Evolutionary conservation across 768 basidiomycete genomes (phyloP).

Genomic region (Mycena belliarum): DNA sequence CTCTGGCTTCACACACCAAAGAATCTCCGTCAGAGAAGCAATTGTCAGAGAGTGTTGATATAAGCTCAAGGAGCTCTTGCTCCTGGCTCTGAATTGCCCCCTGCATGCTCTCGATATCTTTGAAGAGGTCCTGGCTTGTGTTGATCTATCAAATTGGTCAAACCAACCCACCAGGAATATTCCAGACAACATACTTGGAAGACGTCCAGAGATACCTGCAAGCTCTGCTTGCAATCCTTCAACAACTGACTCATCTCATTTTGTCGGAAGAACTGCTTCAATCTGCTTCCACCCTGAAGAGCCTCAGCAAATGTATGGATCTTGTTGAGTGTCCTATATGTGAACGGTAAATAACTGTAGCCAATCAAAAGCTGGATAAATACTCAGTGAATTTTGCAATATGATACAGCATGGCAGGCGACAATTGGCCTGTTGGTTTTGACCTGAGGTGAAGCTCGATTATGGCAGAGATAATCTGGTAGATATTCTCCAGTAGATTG

Average conservation of each 20-base stretch:
- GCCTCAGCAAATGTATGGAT: not conserved
- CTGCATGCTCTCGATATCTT: not conserved
- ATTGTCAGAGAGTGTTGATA: not conserved
- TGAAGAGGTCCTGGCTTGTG: not conserved
- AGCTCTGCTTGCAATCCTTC: not conserved
- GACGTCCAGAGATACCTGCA: not conserved
- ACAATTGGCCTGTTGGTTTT: not conserved
- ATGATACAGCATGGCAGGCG: not conserved
- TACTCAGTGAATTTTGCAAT: not conserved
- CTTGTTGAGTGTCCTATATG: not conserved
- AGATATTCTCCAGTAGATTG: not conserved
- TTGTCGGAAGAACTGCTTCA: not conserved
- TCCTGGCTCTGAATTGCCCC: not conserved
- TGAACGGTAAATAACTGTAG: no score
- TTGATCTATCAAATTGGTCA: not conserved
- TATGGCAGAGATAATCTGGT: not conserved
- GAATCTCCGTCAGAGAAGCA: not conserved
- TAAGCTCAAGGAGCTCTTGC: not conserved
- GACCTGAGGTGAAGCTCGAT: not conserved
- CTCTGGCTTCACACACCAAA: not conserved
- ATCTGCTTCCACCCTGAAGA: not conserved
- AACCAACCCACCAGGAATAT: not conserved
- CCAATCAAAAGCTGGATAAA: not conserved
- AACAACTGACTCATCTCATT: not conserved
- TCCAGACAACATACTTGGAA: not conserved